Evolutionary conservation across 116 monocot genomes (phyloP).

Genomic region (Trichopus zeylanicus): DNA sequence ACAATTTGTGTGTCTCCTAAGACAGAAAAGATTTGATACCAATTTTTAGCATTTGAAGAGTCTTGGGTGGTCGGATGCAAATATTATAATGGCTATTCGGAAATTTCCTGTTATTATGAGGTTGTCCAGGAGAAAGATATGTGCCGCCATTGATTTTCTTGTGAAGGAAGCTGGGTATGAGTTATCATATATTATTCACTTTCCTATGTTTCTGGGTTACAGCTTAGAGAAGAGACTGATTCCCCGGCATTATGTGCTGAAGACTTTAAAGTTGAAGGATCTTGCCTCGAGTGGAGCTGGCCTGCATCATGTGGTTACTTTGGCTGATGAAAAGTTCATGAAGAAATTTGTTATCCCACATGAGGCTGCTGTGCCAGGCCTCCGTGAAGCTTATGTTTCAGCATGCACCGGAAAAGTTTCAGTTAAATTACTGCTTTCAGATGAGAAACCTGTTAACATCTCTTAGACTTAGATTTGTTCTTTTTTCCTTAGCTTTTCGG

Average conservation of each 20-base stretch:
- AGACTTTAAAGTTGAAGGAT: slow-evolving; percentile 13
- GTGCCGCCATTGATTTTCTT: slow-evolving; percentile 15
- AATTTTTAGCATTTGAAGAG: slow-evolving; percentile 11
- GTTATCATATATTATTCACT: slow-evolving; percentile 1
- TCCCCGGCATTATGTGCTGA: slow-evolving; percentile 13
- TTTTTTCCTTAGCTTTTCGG: too few species aligned
- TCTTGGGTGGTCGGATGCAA: slow-evolving; percentile 21
- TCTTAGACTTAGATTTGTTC: too few species aligned
- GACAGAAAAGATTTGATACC: background rate
- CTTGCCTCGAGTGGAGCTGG: background rate
- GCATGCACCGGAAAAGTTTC: too few species aligned
- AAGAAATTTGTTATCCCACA: background rate
- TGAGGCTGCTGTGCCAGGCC: background rate
- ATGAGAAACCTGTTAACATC: too few species aligned
- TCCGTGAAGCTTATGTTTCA: too few species aligned
- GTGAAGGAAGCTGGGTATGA: slow-evolving; percentile 9
- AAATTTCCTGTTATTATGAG: slow-evolving; percentile 8
- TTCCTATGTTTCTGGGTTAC: slow-evolving; percentile 13
- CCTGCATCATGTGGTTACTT: background rate
- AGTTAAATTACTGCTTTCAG: too few species aligned
- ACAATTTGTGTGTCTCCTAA: background rate
- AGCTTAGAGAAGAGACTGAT: slow-evolving; percentile 21
- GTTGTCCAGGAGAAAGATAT: background rate
- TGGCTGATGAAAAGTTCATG: background rate
- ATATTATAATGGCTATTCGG: background rate